Evolutionary conservation across 306 rosid species (phyloP), one percentile per base, ranked within the genome.

Genomic region (Quercus agrifolia): DNA sequence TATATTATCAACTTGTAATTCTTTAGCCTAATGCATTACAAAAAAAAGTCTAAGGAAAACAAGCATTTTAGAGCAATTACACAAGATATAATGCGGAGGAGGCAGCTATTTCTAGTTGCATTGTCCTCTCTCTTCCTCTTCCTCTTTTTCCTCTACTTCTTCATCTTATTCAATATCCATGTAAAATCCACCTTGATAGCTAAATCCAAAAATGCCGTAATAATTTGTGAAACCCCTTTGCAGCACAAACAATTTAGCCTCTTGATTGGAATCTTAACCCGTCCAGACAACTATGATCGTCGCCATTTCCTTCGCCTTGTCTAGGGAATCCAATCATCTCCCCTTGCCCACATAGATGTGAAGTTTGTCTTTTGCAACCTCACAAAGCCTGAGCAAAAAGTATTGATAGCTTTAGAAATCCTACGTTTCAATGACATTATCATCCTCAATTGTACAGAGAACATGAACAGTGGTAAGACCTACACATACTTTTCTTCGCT

Each of bases 271-370:
- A 78, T 81, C 35, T 44, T 85, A 74, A 85, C 85, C 38, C 75
- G 63, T 0, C 67, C 81, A 0, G 75, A 85, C 25, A 68, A 56
- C 14, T 55, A 85, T 61, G 27, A 74, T 1, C 78, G 49, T 9
- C 81, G 81, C 4, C 85, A 85, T 30, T 81, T 81, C 72, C 88
- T 85, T 4, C 83, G 85, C n/a, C 80, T 81, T 11, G 17, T 78
- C 17, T 81, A 81, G 3, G 83, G 83, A 54, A 46, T 75, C 56
- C 78, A 75, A 59, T 75, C 85, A 14, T 75, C 76, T 10, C 70
- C 81, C 3, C 8, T 25, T 10, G 88, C 71, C 4, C 73, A 68
- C 13, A 64, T 85, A 4, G 73, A 81, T 5, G 66, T 85, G 57
- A 85, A 82, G 71, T 85, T 81, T 66, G 20, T 85, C 6, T 30